Evolutionary conservation across 2,329 filamentous ascomycete species (phyloP).

Genomic region (Cladorrhinum sp.): DNA sequence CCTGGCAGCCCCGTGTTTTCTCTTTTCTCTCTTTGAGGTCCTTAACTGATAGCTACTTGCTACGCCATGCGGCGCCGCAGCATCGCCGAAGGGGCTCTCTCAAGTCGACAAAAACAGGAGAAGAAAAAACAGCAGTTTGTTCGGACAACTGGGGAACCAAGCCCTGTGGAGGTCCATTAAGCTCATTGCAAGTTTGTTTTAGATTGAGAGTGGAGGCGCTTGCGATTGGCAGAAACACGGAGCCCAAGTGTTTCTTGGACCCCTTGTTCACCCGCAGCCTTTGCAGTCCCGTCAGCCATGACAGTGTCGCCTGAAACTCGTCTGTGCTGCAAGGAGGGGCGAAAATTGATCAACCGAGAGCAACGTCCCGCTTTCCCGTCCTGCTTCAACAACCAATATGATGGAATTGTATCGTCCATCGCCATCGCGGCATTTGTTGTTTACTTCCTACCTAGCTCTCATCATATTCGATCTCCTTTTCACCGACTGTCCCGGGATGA

Average conservation of each 20-base stretch:
- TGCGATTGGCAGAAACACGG: conserved; percentile 23
- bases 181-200: conserved; percentile 23
- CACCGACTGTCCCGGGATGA: background rate
- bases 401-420: background rate
- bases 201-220: conserved; percentile 20
- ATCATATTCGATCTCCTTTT: background rate
- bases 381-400: background rate
- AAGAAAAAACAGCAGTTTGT: background rate
- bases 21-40: background rate
- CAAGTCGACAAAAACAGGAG: background rate
- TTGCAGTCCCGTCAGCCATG: conserved; percentile 20
- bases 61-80: conserved; percentile 13
- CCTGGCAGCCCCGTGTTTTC: background rate
- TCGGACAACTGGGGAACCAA: background rate
- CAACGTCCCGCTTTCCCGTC: conserved; percentile 10
- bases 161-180: conserved; percentile 7
- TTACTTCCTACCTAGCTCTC: background rate
- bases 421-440: background rate
- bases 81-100: background rate
- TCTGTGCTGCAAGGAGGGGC: conserved; percentile 24
- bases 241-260: conserved; percentile 23
- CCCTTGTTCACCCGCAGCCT: conserved; percentile 21
- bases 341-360: conserved; percentile 12
- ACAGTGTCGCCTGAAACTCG: conserved; percentile 29
- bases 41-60: background rate